phyloP scores from a whole-genome alignment of 306 rosid species.

The Cotoneaster glaucophyllus region DNA sequence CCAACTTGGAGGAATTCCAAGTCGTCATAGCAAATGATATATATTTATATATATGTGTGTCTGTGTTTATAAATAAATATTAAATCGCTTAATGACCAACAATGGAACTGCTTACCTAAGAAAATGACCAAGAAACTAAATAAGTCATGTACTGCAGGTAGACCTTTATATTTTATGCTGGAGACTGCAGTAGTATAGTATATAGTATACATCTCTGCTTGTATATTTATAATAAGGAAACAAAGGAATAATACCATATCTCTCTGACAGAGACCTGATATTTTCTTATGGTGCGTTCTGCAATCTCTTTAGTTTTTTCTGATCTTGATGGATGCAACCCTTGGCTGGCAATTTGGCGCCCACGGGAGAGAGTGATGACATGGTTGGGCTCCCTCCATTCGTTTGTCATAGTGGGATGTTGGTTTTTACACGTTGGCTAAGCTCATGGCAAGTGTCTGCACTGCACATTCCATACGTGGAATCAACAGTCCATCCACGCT shows the following conservation, averaged over 20 bases:
- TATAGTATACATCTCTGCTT: not conserved
- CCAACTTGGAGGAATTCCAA: conserved; percentile 11
- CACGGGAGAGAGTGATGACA: not conserved
- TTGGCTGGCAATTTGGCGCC: not conserved
- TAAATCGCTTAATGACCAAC: not conserved
- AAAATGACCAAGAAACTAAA: not conserved
- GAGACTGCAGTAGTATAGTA: not conserved
- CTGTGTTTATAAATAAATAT: no score
- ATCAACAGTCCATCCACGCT: conserved; percentile 18
- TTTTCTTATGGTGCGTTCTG: not conserved
- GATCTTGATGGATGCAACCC: not conserved
- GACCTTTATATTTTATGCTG: not conserved
- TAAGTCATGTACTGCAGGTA: not conserved
- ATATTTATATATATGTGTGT: not conserved
- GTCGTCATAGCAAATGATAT: conserved; percentile 22
- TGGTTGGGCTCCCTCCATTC: not conserved
- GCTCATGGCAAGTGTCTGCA: conserved; percentile 24
- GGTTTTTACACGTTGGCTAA: not conserved
- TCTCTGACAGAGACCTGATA: no score
- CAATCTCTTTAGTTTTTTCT: not conserved
- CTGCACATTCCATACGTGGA: conserved; percentile 18
- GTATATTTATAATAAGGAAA: not conserved
- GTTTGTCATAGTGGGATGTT: not conserved
- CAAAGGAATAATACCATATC: not conserved
- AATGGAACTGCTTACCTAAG: not conserved